Percentiles rank a stretch among this genome's conserved stretches.
These are phyloP conservation scores for Yarrowia bubula DNA, from an alignment of 805 yeast species.

Conservation along the genomic window DNA sequence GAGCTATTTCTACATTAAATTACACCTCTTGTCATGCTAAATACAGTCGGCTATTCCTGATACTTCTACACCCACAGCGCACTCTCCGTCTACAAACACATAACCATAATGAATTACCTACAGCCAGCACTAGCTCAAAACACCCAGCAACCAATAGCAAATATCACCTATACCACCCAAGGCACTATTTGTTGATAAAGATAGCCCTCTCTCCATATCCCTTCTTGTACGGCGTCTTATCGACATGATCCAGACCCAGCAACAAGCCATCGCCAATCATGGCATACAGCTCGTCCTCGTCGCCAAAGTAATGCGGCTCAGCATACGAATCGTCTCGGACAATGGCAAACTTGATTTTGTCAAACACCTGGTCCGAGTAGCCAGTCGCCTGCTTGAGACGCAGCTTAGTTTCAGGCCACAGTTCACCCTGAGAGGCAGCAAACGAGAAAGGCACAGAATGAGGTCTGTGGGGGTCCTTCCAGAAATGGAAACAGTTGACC, in stretches of 20 bases:
- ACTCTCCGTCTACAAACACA: too few species aligned
- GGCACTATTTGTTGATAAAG: conserved; percentile 45
- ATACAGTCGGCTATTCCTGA: too few species aligned
- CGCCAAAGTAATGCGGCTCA: conserved; percentile 38
- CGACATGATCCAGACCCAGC: conserved; percentile 85
- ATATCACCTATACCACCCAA: too few species aligned
- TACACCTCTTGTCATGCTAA: too few species aligned
- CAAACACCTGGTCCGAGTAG: conserved; percentile 74
- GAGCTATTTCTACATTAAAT: too few species aligned
- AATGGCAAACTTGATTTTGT: conserved; percentile 66
- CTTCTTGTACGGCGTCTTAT: conserved; percentile 58
- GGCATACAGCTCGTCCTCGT: conserved; percentile 36
- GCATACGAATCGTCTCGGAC: conserved; percentile 40
- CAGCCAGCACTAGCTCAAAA: too few species aligned
- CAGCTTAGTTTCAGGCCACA: conserved; percentile 56
- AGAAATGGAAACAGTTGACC: conserved; percentile 54
- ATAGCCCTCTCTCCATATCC: conserved; percentile 55
- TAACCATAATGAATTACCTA: too few species aligned
- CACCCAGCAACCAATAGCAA: too few species aligned
- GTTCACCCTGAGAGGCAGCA: conserved; percentile 66
- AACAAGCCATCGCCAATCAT: conserved; percentile 59
- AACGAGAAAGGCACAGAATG: conserved; percentile 90
- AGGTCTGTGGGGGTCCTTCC: conserved; percentile 58
- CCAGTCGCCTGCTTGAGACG: conserved; percentile 73
- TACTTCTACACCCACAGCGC: too few species aligned